A percentile compares a stretch with the other conserved stretches of the same genome.
Evolutionary conservation across 257 asterid species (phyloP).

Genomic region (Plantago elongata): DNA sequence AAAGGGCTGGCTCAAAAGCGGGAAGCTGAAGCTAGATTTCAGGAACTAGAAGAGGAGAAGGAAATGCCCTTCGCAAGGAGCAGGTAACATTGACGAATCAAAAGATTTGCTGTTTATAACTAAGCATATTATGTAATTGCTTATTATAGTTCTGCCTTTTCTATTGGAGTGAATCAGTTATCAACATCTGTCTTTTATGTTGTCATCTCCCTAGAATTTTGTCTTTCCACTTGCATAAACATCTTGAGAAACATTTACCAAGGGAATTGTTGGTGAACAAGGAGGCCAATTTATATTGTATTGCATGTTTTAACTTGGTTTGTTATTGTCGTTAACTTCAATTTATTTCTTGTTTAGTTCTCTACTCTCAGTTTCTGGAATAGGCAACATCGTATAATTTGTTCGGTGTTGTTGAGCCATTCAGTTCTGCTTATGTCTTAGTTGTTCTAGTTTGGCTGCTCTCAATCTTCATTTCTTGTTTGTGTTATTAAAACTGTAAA

Average conservation of each 20-base stretch:
- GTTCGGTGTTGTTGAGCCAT: too few relatives aligned
- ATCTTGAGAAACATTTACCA: background rate
- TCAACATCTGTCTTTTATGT: background rate
- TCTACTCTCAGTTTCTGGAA: background rate
- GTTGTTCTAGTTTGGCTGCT: too few relatives aligned
- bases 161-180: background rate
- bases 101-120: constrained; percentile 1
- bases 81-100: constrained; percentile 39
- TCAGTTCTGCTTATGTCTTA: too few relatives aligned
- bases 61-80: constrained; percentile 90
- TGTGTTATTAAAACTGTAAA: too few relatives aligned
- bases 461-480: too few relatives aligned
- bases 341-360: background rate
- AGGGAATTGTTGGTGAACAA: constrained; percentile 5
- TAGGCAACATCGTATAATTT: too few relatives aligned
- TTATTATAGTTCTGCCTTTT: background rate
- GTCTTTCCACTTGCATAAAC: constrained; percentile 1
- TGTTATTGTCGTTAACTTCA: background rate
- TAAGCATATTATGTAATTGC: constrained; percentile 4
- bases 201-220: background rate
- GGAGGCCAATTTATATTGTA: background rate
- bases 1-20: constrained; percentile 88
- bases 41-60: constrained; percentile 78
- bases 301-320: constrained; percentile 18
- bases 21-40: constrained; percentile 72